These are phyloP conservation scores for Solanum boliviense DNA, from an alignment of 257 asterid species.

Conservation along the genomic window DNA sequence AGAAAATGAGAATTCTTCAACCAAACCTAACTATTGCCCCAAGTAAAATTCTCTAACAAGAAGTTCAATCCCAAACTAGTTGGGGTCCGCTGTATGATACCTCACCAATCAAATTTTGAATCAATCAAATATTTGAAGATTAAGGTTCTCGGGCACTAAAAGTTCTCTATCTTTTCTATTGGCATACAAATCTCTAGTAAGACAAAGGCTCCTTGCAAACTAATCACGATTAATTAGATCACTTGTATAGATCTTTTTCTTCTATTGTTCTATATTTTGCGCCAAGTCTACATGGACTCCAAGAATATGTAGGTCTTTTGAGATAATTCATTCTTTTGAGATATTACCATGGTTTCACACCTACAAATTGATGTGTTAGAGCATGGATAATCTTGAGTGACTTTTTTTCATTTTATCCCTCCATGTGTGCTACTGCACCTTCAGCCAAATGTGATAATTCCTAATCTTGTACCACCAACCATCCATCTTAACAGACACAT, in stretches of 20 bases:
- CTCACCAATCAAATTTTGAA: background rate
- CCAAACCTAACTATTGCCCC: background rate
- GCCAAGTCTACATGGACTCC: background rate
- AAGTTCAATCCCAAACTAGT: background rate
- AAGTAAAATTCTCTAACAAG: background rate
- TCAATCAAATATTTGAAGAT: background rate
- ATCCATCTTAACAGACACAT: background rate
- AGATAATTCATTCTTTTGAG: background rate
- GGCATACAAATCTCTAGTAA: background rate
- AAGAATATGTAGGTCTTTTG: background rate
- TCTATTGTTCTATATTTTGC: background rate
- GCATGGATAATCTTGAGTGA: background rate
- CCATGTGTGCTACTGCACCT: background rate
- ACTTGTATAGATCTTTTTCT: background rate
- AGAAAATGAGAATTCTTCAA: background rate
- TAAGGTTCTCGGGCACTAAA: background rate
- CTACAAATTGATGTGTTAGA: background rate
- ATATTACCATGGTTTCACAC: background rate
- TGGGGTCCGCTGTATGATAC: background rate
- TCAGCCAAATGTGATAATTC: background rate
- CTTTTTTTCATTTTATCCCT: background rate
- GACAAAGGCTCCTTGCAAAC: background rate
- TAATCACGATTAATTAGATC: background rate
- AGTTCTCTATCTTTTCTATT: background rate
- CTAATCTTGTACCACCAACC: background rate